phyloP scores from a whole-genome alignment of 2,329 filamentous ascomycete species.

The Nemania bipapillata region DNA sequence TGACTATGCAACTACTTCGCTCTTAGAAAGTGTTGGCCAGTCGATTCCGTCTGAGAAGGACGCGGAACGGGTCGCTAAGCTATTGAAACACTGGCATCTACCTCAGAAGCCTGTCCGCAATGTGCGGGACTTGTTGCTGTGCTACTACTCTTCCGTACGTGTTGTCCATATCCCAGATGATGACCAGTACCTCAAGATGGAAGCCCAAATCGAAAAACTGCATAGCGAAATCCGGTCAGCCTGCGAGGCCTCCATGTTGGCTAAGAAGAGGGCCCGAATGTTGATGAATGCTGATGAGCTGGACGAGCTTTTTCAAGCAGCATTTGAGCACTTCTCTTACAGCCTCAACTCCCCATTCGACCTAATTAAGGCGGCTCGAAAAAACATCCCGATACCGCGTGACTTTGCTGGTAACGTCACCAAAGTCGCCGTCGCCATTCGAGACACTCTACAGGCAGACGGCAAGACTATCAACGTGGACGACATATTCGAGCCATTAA shows the following conservation, averaged over 20 bases:
- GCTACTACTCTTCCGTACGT: not conserved
- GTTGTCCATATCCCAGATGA: not conserved
- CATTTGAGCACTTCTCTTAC: conserved; percentile 62
- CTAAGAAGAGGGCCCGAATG: conserved; percentile 53
- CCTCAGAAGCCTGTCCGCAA: not conserved
- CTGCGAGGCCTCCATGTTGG: not conserved
- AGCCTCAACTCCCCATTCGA: conserved; percentile 61
- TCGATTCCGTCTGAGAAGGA: not conserved
- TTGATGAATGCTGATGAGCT: conserved; percentile 59
- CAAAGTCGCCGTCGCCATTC: conserved; percentile 53
- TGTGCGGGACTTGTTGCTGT: not conserved
- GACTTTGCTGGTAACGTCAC: conserved; percentile 63
- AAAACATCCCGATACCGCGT: conserved; percentile 58
- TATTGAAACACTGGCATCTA: not conserved
- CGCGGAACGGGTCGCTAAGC: not conserved
- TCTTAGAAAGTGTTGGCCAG: not conserved
- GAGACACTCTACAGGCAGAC: not conserved
- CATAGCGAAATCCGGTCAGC: conserved; percentile 51
- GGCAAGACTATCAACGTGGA: conserved; percentile 18
- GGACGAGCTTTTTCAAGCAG: conserved; percentile 60
- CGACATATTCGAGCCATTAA: conserved; percentile 56
- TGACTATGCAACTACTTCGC: conserved; percentile 51
- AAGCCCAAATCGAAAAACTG: conserved; percentile 58
- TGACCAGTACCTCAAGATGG: conserved; percentile 46
- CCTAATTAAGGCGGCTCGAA: conserved; percentile 60